Base-by-base conservation (phyloP, 1,139 yeast species). In the Kluyveromyces sp. region DNA sequence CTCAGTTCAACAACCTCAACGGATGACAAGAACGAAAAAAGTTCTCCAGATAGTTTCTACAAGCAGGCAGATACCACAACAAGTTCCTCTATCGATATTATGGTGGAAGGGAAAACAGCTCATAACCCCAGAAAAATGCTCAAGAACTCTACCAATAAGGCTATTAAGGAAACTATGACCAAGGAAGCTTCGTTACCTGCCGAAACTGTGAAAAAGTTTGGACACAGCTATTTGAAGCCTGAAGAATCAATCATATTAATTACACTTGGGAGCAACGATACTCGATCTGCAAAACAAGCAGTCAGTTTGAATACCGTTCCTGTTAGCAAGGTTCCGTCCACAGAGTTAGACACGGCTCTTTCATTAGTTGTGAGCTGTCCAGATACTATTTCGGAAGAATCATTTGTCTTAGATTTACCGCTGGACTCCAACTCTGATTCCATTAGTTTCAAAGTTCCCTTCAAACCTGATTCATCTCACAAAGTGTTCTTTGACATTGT, bases 371-470 rank as follows among this genome's bases (percentile, higher is more conserved):
- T 89, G 12, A 76, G 83, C 12, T 77, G 84, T 45, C 73, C 73
- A 3, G 70, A 74, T 35, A 65, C 68, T 33, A 65, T 69, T 18
- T 68, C 74, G 16, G 83, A 79, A 46, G 80, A 83, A n/a, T 79
- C 92, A 1, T 74, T 75, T 1, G 71, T 82, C 4, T 64, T 88
- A 35, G 96, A 89, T 56, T 69, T 92, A 51, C 97, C 97, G 1
- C 67, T 87, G 39, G 92, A 86, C 56, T 94, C 85, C 54, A 80
- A 89, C 4, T 76, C 89, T 3, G 97, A 88, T 55, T 94, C 96
- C 7, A 74, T 89, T 39, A 71, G 83, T 8, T 87, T 92, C 64
- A 80, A 80, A 49, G 74, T 87, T 47, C 67, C 73, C 8, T 68
- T 71, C 41, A 68, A 70, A 32, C 55, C 66, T 36, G 70, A 71